Base-by-base conservation (phyloP, 768 basidiomycete genomes). In the Tricholoma sp. region DNA sequence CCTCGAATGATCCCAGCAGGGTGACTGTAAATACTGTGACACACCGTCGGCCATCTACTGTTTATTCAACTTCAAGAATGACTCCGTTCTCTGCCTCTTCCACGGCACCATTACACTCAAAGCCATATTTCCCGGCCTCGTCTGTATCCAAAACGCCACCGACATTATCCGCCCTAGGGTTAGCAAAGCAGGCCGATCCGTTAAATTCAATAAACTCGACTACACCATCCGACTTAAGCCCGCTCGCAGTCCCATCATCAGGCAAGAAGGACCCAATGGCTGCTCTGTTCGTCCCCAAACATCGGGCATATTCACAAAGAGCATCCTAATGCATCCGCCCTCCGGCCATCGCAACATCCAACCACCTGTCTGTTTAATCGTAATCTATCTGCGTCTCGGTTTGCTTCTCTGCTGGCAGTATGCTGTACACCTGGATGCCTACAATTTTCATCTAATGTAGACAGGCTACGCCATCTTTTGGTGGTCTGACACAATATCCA, bases 211-310 rank as follows among this genome's bases (percentile, higher is more conserved):
- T 55, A 57, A 21, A 46, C 43, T 56, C 66, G 46, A 51, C 43
- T 34, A 14, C 55, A 35, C 50, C 67, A 43, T 50, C 66, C 14
- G 67, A 74, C 49, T 39, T 69, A 41, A 70, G 71, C 29, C 69
- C 72, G 21, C 63, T 71, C 53, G 79, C 76, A 63, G 56, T 73
- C 32, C 69, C 74, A 10, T 61, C 72, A 58, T 58, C 73, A 46
- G 64, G 70, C 58, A 88, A 83, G 76, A 88, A 78, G 70, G 82
- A 88, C 67, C 84, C 83, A 21, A 83, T 83, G 81, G 72, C 74
- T 52, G 71, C 73, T 63, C 66, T 81, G 56, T 91, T 91, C 70
- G 85, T 91, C 69, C 89, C 89, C 53, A 91, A 89, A 70, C 86
- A 84, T 60, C 84, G 86, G 57, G 77, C 83, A 21, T 72, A 83